A percentile compares a stretch with the other conserved stretches of the same genome.
Evolutionary conservation across 1,284 basidiomycete species (phyloP).

Genomic region (Puccinia horiana): DNA sequence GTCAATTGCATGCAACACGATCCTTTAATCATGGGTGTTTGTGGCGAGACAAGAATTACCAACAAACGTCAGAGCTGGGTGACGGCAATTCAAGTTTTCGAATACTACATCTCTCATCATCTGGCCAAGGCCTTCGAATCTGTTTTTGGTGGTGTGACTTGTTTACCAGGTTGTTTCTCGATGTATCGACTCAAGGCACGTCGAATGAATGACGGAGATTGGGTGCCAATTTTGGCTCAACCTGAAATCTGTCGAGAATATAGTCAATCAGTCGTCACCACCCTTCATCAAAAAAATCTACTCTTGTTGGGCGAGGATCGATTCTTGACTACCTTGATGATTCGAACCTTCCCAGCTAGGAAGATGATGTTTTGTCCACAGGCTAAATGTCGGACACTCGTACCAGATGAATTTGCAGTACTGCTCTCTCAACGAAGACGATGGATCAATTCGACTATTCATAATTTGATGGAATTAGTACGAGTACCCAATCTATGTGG

Average conservation of each 20-base stretch:
- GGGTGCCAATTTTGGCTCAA: conserved; percentile 95
- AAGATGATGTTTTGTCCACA: conserved; percentile 99
- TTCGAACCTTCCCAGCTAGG: conserved; percentile 87
- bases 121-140: conserved; percentile 97
- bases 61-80: conserved; percentile 99
- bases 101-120: conserved; percentile 98
- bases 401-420: conserved; percentile 89
- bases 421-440: conserved; percentile 93
- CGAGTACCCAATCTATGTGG: conserved; percentile 85
- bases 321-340: conserved; percentile 89
- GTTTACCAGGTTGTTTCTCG: conserved; percentile 97
- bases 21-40: conserved; percentile 97
- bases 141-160: conserved; percentile 98
- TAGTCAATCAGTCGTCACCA: conserved; percentile 87
- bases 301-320: conserved; percentile 96
- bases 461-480: conserved; percentile 98
- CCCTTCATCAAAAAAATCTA: conserved; percentile 96
- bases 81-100: conserved; percentile 85
- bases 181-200: conserved; percentile 98
- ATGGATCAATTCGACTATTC: conserved; percentile 99
- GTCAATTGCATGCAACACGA: conserved; percentile 99
- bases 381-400: conserved; percentile 90
- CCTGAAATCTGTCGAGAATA: conserved; percentile 98
- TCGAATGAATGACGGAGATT: conserved; percentile 82
- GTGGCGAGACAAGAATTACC: conserved; percentile 95